A percentile compares a stretch with the other conserved stretches of the same genome.
Conservation (phyloP, 2,329 filamentous ascomycete species). For the Colletotrichum sp. region DNA sequence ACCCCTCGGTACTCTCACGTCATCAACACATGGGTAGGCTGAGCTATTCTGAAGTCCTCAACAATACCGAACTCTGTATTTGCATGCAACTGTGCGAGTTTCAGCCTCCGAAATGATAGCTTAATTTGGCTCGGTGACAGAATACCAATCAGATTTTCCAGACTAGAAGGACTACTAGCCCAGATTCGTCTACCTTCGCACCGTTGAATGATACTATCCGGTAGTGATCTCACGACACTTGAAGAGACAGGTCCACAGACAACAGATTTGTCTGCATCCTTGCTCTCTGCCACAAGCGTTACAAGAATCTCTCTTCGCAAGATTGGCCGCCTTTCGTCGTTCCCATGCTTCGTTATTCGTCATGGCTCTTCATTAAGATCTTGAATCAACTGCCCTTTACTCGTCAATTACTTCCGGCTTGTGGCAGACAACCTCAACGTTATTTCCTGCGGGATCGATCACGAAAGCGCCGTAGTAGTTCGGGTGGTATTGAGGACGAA, state of each 20-base stretch:
- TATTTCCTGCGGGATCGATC: conserved; percentile 55
- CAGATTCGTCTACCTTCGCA: background rate
- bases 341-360: background rate
- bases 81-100: background rate
- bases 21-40: background rate
- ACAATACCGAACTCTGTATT: background rate
- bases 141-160: background rate
- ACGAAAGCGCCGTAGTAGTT: conserved; percentile 58
- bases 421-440: conserved; percentile 51
- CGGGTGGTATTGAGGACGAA: conserved; percentile 45
- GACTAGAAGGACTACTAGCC: background rate
- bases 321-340: background rate
- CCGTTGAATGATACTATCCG: background rate
- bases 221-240: background rate
- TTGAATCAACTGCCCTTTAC: background rate
- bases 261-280: background rate
- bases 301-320: no score
- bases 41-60: background rate
- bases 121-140: background rate
- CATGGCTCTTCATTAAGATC: background rate
- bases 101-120: background rate
- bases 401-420: conserved; percentile 1
- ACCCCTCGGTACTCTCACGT: background rate
- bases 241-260: background rate
- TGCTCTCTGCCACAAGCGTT: background rate